Base-by-base conservation (phyloP, 176 grass and related monocot genomes). In the Lolium perenne region DNA sequence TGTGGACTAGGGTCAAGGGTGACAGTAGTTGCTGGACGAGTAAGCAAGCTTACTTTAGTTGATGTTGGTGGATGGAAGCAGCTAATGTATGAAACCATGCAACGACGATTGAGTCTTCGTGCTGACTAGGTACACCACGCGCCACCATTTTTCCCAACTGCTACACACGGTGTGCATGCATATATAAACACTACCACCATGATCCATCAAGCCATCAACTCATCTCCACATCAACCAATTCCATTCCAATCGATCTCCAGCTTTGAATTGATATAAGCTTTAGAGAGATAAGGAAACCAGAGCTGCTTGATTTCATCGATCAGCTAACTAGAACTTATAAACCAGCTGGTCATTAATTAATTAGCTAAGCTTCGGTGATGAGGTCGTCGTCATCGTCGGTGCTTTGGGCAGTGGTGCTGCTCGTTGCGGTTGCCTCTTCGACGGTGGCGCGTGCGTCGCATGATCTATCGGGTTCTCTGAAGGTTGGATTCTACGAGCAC, bases 401-500 rank as follows among this genome's bases (percentile, higher is more conserved):
- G 38, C 68, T 89, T 20, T 89, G 17, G 11, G 76, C 76, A 3
- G 56, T 25, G 10, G 17, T 58, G 49, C 32, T 80, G 55, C 26
- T 49, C 45, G 43, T 35, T 32, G 10, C 74, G n/a, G n/a, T 48
- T 10, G 53, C 47, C 46, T 80, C 82, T 6, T 76, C 73, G 14
- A 17, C 25, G 21, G 69, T 26, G 77, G 82, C 57, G 48, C 23
- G 41, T 13, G 87, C 82, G 25, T 85, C 82, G 71, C 32, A 35
- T 35, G 32, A 35, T 35, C 32, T 35, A 35, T 22, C 79, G 3
- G 49, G 1, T 15, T 58, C 23, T 1, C 49, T 97, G 8, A n/a
- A 85, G 75, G 83, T 90, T 18, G 94, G 86, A 32, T 97, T 90
- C 85, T 97, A 97, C 53, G 50, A 76, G 54, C 64, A 85, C 6